Conservation (phyloP, 805 yeast species). For the Wickerhamiella galacta region DNA sequence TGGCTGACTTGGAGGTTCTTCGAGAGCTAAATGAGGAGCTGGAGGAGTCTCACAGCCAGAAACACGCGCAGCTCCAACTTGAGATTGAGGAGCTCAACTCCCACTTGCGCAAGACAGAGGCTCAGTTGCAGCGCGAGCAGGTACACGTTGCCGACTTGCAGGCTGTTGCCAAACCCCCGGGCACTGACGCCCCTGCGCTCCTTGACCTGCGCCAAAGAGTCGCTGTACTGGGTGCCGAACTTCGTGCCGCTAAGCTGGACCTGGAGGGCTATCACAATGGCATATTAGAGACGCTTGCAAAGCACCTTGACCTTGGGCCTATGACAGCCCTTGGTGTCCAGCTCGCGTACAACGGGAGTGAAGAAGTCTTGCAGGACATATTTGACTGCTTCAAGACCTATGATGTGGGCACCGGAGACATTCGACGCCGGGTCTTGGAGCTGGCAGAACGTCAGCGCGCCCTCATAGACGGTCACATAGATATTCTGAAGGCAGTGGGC, state of each 20-base stretch:
- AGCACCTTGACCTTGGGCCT: background rate
- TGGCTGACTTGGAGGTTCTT: constrained; percentile 36
- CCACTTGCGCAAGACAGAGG: constrained; percentile 8
- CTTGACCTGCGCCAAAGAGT: background rate
- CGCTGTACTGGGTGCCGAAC: constrained; percentile 1
- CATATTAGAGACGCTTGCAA: background rate
- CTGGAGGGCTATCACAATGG: constrained; percentile 1
- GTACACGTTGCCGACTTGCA: constrained; percentile 6
- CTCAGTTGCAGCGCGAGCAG: background rate
- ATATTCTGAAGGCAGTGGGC: background rate
- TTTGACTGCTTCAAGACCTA: constrained; percentile 5
- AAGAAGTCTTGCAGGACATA: background rate
- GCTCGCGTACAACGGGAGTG: background rate
- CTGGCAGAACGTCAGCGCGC: background rate
- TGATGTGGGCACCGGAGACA: constrained; percentile 1
- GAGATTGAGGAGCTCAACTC: constrained; percentile 21
- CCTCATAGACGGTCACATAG: background rate
- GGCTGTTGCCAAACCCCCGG: constrained; percentile 3
- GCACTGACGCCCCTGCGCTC: background rate
- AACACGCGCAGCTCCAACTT: constrained; percentile 28
- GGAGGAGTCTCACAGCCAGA: constrained; percentile 28
- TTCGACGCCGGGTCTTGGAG: background rate
- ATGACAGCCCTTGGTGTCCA: background rate
- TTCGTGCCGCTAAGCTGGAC: constrained; percentile 3
- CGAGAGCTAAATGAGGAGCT: constrained; percentile 36